Evolutionary conservation across 371 early-diverging fungal species (phyloP).

Genomic region (Rhizopus arrhizus): DNA sequence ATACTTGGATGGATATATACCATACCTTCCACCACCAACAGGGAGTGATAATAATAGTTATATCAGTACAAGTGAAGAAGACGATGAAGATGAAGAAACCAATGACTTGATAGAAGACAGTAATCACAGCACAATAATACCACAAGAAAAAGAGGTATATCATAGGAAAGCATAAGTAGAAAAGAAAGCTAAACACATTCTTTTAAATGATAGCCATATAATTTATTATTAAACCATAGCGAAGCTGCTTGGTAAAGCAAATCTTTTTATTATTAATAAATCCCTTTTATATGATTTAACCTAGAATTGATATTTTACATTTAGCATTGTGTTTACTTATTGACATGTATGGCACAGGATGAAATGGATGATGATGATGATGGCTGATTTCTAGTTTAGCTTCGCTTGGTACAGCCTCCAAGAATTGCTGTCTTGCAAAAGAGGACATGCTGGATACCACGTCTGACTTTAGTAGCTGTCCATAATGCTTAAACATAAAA

Average conservation of each 20-base stretch:
- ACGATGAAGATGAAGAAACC: conserved; percentile 1
- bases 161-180: neutral
- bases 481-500: conserved; percentile 59
- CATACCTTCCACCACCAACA: conserved; percentile 15
- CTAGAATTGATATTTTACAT: neutral
- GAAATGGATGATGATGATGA: neutral
- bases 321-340: neutral
- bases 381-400: conserved; percentile 43
- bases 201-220: neutral
- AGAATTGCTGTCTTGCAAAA: conserved; percentile 36
- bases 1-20: conserved; percentile 35
- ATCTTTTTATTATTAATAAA: conserved; percentile 1
- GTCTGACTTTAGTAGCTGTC: conserved; percentile 57
- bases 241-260: conserved; percentile 1
- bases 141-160: neutral
- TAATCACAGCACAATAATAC: neutral
- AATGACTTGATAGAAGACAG: conserved; percentile 2
- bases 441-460: conserved; percentile 51
- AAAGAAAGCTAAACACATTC: neutral
- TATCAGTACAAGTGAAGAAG: neutral
- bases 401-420: conserved; percentile 49
- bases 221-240: neutral
- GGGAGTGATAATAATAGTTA: conserved; percentile 14
- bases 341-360: neutral
- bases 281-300: neutral